Evolutionary conservation across 495 filamentous ascomycete genomes (phyloP), one percentile per base, ranked within the genome.

Genomic region (Xylaria castorea): DNA sequence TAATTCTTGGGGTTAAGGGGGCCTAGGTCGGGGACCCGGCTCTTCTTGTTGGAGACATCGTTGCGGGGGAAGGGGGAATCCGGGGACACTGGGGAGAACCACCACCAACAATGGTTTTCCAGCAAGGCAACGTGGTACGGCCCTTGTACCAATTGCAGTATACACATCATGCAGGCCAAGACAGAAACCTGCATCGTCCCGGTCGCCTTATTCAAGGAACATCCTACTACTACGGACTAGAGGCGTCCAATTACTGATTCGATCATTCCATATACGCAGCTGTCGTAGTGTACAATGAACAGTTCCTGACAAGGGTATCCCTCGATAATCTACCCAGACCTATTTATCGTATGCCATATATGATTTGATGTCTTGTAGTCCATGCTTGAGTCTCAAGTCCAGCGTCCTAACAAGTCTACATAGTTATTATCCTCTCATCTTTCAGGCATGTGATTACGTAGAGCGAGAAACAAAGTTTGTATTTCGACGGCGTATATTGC

Each of bases 51-150:
- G 46, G 32, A 42, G 40, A 27, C 32, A 25, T 67, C 36, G 32
- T 57, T 68, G 66, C 50, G 66, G 66, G 66, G 66, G 44, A 57
- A 42, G n/a, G 38, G 53, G 22, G 64, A 67, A 67, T 67, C 65
- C n/a, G 67, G 44, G 46, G 34, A 40, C 12, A 22, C 51, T 44
- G 48, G 66, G 66, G 30, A 42, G 50, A 68, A 57, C 32, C 65
- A 36, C 27, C 2, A 66, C n/a, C 9, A 12, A 6, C 2, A 22
- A 38, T 20, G 58, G 38, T 62, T 11, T 22, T 40, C 11, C 22
- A 30, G 16, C 62, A 4, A 9, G 40, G 22, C 62, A 25, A 3
- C 12, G 38, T 32, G 25, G 16, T 60, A 30, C 30, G 30, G 55
- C 55, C 32, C 27, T 60, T 22, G 27, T 27, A 12, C 14, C 25